phyloP scores from a whole-genome alignment of 2,329 filamentous ascomycete species.

The Parafenestella ontariensis region DNA sequence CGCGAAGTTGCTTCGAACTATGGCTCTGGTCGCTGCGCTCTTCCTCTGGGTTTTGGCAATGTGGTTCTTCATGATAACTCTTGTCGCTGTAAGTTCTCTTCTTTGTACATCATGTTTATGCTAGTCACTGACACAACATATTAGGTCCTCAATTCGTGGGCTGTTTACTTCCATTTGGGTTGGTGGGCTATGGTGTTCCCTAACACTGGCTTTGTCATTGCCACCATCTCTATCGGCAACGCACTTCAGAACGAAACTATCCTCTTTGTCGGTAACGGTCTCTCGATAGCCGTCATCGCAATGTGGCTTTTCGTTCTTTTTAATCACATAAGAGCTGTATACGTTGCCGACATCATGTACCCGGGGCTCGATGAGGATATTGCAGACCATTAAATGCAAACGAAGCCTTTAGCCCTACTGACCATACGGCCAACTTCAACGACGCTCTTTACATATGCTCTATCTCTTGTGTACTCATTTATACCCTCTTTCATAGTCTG shows the following conservation, averaged over 20 bases:
- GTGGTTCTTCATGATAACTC: conserved; percentile 61
- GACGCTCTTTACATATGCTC: too few relatives aligned
- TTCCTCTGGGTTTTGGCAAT: conserved; percentile 70
- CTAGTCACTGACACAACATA: conserved; percentile 12
- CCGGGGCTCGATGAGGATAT: conserved; percentile 66
- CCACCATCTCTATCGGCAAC: conserved; percentile 51
- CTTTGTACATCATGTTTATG: conserved; percentile 25
- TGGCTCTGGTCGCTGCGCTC: conserved; percentile 60
- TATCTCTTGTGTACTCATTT: too few relatives aligned
- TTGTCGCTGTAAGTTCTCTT: conserved; percentile 44
- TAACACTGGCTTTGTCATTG: conserved; percentile 53
- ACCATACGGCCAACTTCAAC: too few relatives aligned
- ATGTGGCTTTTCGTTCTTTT: conserved; percentile 64
- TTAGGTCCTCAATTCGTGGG: conserved; percentile 41
- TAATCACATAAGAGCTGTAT: conserved; percentile 60
- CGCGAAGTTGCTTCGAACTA: conserved; percentile 50
- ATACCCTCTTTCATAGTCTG: conserved; percentile 29
- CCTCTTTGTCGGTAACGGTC: conserved; percentile 50
- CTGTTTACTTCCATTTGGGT: conserved; percentile 64
- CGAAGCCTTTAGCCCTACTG: too few relatives aligned
- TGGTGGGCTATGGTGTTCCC: conserved; percentile 67
- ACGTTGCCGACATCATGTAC: conserved; percentile 62
- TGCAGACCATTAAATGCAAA: conserved; percentile 40
- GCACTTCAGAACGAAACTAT: conserved; percentile 45
- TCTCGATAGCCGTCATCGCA: conserved; percentile 60